These are phyloP conservation scores for Talaromyces proteolyticus DNA, from an alignment of 495 filamentous ascomycete genomes.

Conservation along the genomic window DNA sequence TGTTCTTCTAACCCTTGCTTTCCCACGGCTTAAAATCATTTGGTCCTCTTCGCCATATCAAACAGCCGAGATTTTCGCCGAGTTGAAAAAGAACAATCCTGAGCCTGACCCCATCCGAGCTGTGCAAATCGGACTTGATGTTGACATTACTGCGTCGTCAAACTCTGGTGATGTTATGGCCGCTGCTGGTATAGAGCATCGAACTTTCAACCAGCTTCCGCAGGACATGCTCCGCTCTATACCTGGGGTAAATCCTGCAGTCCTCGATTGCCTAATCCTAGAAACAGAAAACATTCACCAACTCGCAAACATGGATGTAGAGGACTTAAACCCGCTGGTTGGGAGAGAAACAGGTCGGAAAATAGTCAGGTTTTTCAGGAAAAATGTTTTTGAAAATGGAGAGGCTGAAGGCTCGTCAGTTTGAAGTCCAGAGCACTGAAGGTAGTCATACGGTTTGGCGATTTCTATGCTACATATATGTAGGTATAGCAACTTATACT, in stretches of 20 bases:
- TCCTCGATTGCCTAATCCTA: slow-evolving; percentile 60
- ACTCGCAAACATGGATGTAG: slow-evolving; percentile 78
- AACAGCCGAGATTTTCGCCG: slow-evolving; percentile 93
- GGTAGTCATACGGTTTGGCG: background rate
- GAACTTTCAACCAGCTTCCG: slow-evolving; percentile 57
- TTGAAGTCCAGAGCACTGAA: too few relatives aligned
- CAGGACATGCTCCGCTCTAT: slow-evolving; percentile 86
- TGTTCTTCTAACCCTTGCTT: slow-evolving; percentile 87
- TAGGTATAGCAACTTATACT: too few relatives aligned
- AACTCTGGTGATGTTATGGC: slow-evolving; percentile 55
- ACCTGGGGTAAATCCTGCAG: slow-evolving; percentile 79
- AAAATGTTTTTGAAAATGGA: slow-evolving; percentile 62
- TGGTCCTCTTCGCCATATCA: slow-evolving; percentile 94
- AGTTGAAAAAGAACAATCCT: slow-evolving; percentile 78
- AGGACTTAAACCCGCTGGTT: slow-evolving; percentile 64
- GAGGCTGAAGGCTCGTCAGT: background rate
- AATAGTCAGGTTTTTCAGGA: slow-evolving; percentile 78
- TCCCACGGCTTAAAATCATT: slow-evolving; percentile 82
- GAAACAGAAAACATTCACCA: slow-evolving; percentile 73
- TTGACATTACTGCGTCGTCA: slow-evolving; percentile 43
- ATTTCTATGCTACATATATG: too few relatives aligned
- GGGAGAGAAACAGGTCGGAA: slow-evolving; percentile 75
- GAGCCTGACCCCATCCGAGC: slow-evolving; percentile 91
- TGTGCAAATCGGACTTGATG: slow-evolving; percentile 73
- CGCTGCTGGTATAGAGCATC: slow-evolving; percentile 44